Evolutionary conservation across 2,329 filamentous ascomycete genomes (phyloP), one percentile per base, ranked within the genome.

Genomic region (Botrytis galanthina): DNA sequence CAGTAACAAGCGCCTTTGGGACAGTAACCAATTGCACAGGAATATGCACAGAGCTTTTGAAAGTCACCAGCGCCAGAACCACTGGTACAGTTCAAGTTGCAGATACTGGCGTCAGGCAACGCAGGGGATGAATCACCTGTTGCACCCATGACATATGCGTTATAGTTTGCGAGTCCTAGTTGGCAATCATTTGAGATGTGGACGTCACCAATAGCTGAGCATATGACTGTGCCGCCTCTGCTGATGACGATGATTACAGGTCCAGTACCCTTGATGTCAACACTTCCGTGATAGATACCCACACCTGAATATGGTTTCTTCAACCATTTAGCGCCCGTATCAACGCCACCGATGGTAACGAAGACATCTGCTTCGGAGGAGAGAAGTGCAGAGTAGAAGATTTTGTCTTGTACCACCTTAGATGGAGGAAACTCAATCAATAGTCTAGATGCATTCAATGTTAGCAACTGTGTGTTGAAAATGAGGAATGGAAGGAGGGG

Each of bases 41-140:
- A 66, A 48, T 81, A 83, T 42, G 76, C 60, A 75, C 82, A 83
- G 26, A 83, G 80, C 4, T 81, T 82, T 14, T 68, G 64, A 51
- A 81, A 82, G 74, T 83, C 82, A 16, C 80, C 74, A 26, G 80
- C 79, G 29, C 80, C 78, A 51, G 72, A 69, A 42, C 77, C 77
- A 51, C 71, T 67, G 48, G 75, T 76, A 57, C 76, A 78, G 29
- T 35, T 51, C 42, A 46, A n/a, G 39, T n/a, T 20, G 37, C 48
- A 54, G 12, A 59, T 5, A 57, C 22, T 51, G 10, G 22, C 2
- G 7, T 26, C 37, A 16, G 66, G 66, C 14, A 39, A 39, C 7
- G 48, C 48, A 20, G 10, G 18, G 14, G 22, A 39, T 18, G 18
- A 42, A 39, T 57, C 35, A n/a, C 35, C 66, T 4, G 29, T 20